Conservation (phyloP, 768 basidiomycete species). For the Jaapia argillacea region DNA sequence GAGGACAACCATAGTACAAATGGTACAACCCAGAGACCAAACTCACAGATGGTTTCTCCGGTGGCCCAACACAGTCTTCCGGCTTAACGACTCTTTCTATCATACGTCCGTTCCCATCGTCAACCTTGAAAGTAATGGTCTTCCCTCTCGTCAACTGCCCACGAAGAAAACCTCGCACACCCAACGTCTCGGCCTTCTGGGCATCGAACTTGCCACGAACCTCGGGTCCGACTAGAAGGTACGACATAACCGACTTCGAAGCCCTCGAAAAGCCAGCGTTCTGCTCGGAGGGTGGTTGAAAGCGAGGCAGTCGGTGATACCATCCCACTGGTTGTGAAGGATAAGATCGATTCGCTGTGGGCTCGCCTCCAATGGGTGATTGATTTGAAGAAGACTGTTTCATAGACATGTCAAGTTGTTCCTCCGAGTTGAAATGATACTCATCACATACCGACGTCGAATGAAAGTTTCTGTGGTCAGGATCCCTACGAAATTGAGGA, state of each 20-base stretch:
- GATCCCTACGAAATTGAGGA: no score
- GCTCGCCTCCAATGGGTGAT: no score
- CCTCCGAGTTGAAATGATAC: no score
- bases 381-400: no score
- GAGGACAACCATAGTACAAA: neutral
- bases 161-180: slow-evolving; percentile 54
- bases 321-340: no score
- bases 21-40: neutral
- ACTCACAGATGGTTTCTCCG: slow-evolving; percentile 38
- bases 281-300: no score
- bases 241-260: slow-evolving; percentile 16
- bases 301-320: no score
- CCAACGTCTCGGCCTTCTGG: slow-evolving; percentile 49
- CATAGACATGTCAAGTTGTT: slow-evolving; percentile 2
- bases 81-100: slow-evolving; percentile 42
- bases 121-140: slow-evolving; percentile 43
- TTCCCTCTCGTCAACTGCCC: slow-evolving; percentile 55
- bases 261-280: no score
- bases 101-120: slow-evolving; percentile 30
- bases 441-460: no score
- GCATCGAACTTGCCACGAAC: slow-evolving; percentile 64
- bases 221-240: slow-evolving; percentile 31
- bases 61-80: slow-evolving; percentile 49
- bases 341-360: no score
- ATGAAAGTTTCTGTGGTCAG: no score